These are phyloP conservation scores for Paramecium tetraurelia DNA, from an alignment of 73 alveolate species.

Conservation along the genomic window DNA sequence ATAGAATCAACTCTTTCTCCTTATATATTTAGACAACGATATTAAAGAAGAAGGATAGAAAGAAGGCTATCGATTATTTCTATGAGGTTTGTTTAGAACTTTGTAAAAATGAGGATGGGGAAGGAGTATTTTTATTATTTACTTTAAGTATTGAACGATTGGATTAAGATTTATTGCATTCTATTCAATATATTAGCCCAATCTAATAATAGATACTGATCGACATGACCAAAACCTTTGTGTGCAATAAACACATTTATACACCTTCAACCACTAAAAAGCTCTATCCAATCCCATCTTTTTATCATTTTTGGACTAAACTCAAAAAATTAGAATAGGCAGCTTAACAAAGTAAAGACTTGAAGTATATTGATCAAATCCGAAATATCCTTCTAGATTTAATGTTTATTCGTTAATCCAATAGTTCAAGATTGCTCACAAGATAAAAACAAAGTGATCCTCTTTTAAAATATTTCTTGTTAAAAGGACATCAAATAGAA, in stretches of 20 bases:
- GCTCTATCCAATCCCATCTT: conserved; percentile 13
- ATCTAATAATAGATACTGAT: background rate
- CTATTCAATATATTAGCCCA: background rate
- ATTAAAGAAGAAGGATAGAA: background rate
- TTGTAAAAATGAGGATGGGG: conserved; percentile 17
- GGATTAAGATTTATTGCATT: background rate
- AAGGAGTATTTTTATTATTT: conserved; percentile 24
- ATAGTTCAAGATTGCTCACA: background rate
- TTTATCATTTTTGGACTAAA: background rate
- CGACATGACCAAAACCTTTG: background rate
- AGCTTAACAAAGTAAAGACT: background rate
- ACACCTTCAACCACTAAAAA: background rate
- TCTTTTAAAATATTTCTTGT: background rate
- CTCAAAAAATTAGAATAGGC: background rate
- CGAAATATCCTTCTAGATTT: background rate
- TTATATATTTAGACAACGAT: background rate
- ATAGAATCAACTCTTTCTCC: background rate
- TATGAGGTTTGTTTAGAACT: conserved; percentile 11
- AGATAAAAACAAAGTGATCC: background rate
- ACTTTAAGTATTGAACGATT: background rate
- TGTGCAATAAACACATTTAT: background rate
- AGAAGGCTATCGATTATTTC: background rate
- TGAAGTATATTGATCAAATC: background rate
- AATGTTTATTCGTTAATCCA: background rate
- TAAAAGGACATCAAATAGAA: background rate